phyloP scores from a whole-genome alignment of 306 rosid genomes.

The Cyamopsis tetragonoloba region DNA sequence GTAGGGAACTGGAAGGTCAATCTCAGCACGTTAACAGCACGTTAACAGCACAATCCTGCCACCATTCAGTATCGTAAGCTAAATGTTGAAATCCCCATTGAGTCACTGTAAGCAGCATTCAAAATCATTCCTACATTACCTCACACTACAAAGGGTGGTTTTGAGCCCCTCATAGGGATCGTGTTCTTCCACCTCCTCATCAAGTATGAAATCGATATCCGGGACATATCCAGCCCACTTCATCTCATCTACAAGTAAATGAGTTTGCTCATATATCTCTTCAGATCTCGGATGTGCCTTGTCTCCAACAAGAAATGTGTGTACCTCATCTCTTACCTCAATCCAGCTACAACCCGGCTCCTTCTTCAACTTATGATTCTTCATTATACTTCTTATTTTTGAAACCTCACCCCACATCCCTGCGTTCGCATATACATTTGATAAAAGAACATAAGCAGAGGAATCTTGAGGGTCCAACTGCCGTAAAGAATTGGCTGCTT shows the following conservation, averaged over 20 bases:
- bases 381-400: conserved; percentile 65
- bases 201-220: conserved; percentile 34
- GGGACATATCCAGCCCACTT: conserved; percentile 52
- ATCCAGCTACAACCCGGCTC: conserved; percentile 98
- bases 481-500: conserved; percentile 49
- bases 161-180: conserved; percentile 24
- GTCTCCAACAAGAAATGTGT: conserved; percentile 74
- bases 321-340: conserved; percentile 75
- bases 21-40: neutral
- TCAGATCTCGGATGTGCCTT: conserved; percentile 77
- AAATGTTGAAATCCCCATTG: neutral
- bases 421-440: conserved; percentile 65
- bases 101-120: neutral
- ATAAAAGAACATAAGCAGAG: conserved; percentile 62
- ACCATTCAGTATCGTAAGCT: neutral
- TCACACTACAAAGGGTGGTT: conserved; percentile 1
- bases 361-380: conserved; percentile 53
- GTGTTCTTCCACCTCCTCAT: conserved; percentile 43
- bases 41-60: neutral
- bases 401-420: conserved; percentile 82
- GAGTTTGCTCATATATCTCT: conserved; percentile 57
- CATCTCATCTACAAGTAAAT: conserved; percentile 63
- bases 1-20: neutral
- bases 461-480: conserved; percentile 78
- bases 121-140: conserved; percentile 8